Evolutionary conservation across 2,329 filamentous ascomycete genomes (phyloP).

Genomic region (Arthrinium phaeospermum): DNA sequence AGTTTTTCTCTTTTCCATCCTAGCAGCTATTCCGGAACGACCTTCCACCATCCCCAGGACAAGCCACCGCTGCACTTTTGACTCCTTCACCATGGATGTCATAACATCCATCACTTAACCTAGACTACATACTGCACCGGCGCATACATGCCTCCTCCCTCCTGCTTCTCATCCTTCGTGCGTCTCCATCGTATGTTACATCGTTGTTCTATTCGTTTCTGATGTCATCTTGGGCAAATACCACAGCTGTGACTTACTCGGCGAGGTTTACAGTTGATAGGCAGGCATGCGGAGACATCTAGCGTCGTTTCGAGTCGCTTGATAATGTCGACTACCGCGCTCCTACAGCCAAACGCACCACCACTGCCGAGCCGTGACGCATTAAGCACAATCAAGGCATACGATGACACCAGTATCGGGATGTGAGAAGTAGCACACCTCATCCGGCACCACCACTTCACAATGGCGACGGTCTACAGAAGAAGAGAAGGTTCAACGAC

Average conservation of each 20-base stretch:
- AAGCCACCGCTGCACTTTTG: background rate
- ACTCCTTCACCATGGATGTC: background rate
- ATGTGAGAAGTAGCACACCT: background rate
- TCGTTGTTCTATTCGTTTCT: background rate
- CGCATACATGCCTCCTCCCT: background rate
- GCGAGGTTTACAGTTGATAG: background rate
- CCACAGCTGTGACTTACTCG: background rate
- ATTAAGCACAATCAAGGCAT: conserved; percentile 1
- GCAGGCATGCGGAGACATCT: background rate
- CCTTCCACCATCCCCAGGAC: conserved; percentile 8
- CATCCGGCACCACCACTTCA: background rate
- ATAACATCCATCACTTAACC: background rate
- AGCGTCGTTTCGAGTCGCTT: conserved; percentile 13
- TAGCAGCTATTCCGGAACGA: conserved; percentile 15
- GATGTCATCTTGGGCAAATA: background rate
- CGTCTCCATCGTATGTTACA: background rate
- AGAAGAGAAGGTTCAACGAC: background rate
- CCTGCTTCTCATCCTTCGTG: background rate
- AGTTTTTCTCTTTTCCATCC: background rate
- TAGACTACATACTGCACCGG: background rate
- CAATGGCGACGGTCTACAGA: background rate
- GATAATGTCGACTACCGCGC: background rate
- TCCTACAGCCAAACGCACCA: background rate
- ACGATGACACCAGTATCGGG: background rate
- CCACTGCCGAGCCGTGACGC: background rate